Conservation (phyloP, 352 stramenopile species). For the Phytophthora hibernalis region DNA sequence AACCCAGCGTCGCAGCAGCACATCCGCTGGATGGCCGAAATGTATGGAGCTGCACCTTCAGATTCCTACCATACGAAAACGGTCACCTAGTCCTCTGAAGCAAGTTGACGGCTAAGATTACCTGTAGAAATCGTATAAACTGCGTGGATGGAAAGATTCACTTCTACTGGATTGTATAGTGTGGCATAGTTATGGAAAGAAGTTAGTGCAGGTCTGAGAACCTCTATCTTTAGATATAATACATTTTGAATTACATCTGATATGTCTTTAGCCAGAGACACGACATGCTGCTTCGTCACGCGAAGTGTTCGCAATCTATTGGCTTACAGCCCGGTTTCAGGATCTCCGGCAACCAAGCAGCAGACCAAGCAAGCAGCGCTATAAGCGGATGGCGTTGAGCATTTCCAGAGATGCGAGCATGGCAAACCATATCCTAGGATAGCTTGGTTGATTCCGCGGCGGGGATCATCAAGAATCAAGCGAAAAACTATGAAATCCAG, state of each 20-base stretch:
- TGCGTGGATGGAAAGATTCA: background rate
- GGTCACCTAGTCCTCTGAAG: background rate
- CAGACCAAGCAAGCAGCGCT: background rate
- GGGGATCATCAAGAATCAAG: no score
- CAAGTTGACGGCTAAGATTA: background rate
- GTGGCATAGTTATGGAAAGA: background rate
- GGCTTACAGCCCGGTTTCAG: constrained; percentile 10
- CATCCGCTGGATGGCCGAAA: background rate
- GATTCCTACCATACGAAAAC: constrained; percentile 6
- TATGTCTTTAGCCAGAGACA: background rate
- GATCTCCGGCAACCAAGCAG: background rate
- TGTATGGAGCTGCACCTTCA: background rate
- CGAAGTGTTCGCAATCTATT: constrained; percentile 10
- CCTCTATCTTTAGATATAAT: constrained; percentile 14
- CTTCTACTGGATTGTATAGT: background rate
- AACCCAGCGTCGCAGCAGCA: constrained; percentile 15
- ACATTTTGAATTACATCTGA: constrained; percentile 27
- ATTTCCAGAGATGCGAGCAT: no score
- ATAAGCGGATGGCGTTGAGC: background rate
- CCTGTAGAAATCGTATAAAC: constrained; percentile 3
- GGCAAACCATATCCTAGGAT: no score
- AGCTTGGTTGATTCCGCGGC: no score
- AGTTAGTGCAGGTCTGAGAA: background rate
- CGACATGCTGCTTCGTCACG: constrained; percentile 5
- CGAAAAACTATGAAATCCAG: no score